Percentiles rank a stretch among this genome's conserved stretches.
Evolutionary conservation across 805 yeast genomes (phyloP).

Genomic region (Lachancea mirantina): DNA sequence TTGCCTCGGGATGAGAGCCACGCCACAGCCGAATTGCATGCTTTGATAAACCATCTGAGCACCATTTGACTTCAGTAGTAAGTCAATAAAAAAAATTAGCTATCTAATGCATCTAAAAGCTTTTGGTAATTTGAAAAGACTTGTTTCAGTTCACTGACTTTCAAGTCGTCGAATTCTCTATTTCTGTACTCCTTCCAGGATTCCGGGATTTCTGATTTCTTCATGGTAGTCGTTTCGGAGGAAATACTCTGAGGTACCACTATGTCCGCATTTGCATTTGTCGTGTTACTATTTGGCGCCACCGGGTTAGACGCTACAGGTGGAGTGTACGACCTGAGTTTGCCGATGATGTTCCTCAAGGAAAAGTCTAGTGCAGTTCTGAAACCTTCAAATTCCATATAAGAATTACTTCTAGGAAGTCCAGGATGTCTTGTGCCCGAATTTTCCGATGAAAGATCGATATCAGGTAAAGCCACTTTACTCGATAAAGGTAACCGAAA

Average conservation of each 20-base stretch:
- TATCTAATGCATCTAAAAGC: constrained; percentile 7
- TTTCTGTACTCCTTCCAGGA: constrained; percentile 21
- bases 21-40: constrained; percentile 10
- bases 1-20: constrained; percentile 13
- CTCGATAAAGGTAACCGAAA: constrained; percentile 19
- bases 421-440: constrained; percentile 11
- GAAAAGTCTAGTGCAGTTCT: constrained; percentile 27
- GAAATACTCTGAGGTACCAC: constrained; percentile 1
- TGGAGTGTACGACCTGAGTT: constrained; percentile 28
- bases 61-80: no score
- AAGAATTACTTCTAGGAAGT: constrained; percentile 19
- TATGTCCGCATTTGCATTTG: background rate
- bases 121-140: constrained; percentile 28
- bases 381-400: constrained; percentile 25
- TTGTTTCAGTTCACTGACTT: constrained; percentile 21
- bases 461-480: constrained; percentile 16
- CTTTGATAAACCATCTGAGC: constrained; percentile 12
- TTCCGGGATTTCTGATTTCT: constrained; percentile 10
- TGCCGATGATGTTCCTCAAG: constrained; percentile 25
- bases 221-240: constrained; percentile 3
- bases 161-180: constrained; percentile 27
- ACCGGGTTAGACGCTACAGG: constrained; percentile 11
- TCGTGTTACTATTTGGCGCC: background rate
- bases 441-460: background rate
- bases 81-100: constrained; percentile 1